phyloP scores from a whole-genome alignment of 495 filamentous ascomycete species.

The Neurospora intermedia region DNA sequence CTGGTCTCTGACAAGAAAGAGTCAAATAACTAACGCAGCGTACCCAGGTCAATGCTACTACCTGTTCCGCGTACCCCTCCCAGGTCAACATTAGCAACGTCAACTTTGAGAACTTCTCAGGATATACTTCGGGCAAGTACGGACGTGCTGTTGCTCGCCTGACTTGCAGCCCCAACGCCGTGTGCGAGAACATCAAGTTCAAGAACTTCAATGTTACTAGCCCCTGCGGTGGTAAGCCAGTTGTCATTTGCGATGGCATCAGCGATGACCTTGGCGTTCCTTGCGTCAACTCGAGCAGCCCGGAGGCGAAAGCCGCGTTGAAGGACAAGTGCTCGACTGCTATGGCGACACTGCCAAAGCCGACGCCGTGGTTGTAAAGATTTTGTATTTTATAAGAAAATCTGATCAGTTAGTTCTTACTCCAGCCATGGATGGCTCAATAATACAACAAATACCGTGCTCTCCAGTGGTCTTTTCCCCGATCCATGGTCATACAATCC shows the following conservation, averaged over 20 bases:
- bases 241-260: conserved; percentile 43
- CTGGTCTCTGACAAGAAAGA: neutral
- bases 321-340: conserved; percentile 14
- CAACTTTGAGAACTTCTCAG: conserved; percentile 44
- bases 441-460: neutral
- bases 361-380: conserved; percentile 10
- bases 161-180: conserved; percentile 38
- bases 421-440: neutral
- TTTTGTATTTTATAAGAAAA: neutral
- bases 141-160: conserved; percentile 39
- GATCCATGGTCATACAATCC: neutral
- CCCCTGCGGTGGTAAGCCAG: conserved; percentile 33
- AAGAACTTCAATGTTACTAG: conserved; percentile 40
- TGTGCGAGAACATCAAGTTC: conserved; percentile 43
- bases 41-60: conserved; percentile 20
- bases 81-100: conserved; percentile 46
- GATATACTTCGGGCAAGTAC: conserved; percentile 39
- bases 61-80: conserved; percentile 41
- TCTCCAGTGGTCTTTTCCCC: neutral
- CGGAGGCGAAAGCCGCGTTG: conserved; percentile 17
- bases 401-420: neutral
- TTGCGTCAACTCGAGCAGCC: conserved; percentile 26
- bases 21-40: neutral
- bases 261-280: conserved; percentile 38
- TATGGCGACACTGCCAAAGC: conserved; percentile 11